Percentiles rank a stretch among this genome's conserved stretches.
These are phyloP conservation scores for Agrocybe praecox DNA, from an alignment of 768 basidiomycete genomes.

Conservation along the genomic window DNA sequence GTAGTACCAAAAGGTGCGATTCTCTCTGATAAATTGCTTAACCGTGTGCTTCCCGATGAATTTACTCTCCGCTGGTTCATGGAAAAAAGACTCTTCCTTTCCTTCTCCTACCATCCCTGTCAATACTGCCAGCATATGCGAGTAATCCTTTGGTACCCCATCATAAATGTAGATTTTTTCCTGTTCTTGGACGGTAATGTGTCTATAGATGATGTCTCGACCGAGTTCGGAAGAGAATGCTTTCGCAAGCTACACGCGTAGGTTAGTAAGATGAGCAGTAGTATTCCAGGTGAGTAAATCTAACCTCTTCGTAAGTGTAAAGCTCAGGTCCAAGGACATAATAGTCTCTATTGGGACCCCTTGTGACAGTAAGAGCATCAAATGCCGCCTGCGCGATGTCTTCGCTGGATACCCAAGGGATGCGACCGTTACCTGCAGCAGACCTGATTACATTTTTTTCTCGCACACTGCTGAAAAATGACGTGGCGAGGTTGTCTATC, in stretches of 20 bases:
- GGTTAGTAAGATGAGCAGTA: neutral
- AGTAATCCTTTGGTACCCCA: neutral
- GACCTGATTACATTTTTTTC: no score
- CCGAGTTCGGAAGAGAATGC: neutral
- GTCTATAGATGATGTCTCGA: neutral
- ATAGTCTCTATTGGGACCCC: neutral
- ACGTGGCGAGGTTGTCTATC: no score
- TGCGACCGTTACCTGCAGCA: neutral
- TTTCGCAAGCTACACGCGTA: neutral
- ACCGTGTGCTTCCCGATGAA: conserved; percentile 3
- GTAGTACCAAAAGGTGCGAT: no score
- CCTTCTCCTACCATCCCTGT: neutral
- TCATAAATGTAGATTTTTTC: neutral
- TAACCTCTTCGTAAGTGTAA: neutral
- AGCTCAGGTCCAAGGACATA: neutral
- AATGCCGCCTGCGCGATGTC: conserved; percentile 1
- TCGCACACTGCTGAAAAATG: no score
- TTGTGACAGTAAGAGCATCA: neutral
- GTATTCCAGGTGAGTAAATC: neutral
- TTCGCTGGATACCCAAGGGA: neutral
- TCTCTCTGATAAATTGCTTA: no score
- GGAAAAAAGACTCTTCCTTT: neutral
- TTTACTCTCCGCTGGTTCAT: neutral
- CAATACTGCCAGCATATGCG: neutral
- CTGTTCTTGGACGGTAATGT: neutral